Evolutionary conservation across 306 rosid species (phyloP).

Genomic region (Sicyos edulis): DNA sequence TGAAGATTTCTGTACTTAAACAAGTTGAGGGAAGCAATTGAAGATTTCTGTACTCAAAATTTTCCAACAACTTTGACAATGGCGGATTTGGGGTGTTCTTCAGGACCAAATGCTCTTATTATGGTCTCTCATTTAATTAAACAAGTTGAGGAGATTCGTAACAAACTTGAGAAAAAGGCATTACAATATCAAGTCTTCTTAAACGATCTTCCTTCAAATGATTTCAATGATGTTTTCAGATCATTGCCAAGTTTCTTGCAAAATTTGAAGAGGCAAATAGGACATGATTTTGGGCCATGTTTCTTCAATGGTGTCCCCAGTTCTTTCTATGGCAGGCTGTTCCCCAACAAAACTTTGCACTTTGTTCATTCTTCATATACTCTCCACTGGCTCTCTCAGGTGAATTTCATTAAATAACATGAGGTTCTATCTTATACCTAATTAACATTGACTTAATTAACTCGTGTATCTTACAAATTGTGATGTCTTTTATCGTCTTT

Average conservation of each 20-base stretch:
- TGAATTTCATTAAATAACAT: too few relatives aligned
- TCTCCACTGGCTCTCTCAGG: neutral
- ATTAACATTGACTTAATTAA: too few relatives aligned
- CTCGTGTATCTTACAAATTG: too few relatives aligned
- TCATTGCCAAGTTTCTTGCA: too few relatives aligned
- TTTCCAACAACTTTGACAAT: neutral
- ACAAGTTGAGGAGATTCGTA: neutral
- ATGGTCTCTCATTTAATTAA: neutral
- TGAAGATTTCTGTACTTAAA: too few relatives aligned
- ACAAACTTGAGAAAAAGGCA: neutral
- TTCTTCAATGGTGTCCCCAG: neutral
- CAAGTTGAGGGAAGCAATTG: constrained; percentile 46
- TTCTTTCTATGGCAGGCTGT: neutral
- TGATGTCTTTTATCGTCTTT: too few relatives aligned
- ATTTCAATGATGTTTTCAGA: too few relatives aligned
- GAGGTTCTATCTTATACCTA: too few relatives aligned
- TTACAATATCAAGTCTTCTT: neutral
- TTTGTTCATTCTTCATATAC: neutral
- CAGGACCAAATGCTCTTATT: neutral
- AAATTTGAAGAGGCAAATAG: neutral
- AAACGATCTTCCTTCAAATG: too few relatives aligned
- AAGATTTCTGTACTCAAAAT: neutral
- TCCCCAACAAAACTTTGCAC: neutral
- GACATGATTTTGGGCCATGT: neutral
- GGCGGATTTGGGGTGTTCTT: neutral